phyloP scores from a whole-genome alignment of 2,329 filamentous ascomycete genomes.

The Penicillium italicum region DNA sequence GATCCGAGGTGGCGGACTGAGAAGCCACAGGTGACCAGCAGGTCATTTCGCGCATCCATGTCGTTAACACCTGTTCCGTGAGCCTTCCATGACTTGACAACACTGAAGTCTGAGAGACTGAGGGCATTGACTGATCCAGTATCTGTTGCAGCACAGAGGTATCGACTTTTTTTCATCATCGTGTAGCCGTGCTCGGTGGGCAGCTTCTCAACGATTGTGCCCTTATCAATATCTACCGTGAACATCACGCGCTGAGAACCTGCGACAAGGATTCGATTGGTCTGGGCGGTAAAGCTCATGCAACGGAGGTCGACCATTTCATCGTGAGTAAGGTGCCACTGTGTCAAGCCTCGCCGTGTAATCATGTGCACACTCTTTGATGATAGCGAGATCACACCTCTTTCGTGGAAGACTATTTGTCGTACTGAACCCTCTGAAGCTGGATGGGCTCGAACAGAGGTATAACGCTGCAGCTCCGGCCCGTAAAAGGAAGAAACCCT shows the following conservation, averaged over 20 bases:
- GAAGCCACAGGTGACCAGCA: constrained; percentile 91
- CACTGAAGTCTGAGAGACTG: constrained; percentile 70
- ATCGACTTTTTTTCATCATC: constrained; percentile 82
- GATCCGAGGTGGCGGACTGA: constrained; percentile 75
- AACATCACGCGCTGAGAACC: constrained; percentile 86
- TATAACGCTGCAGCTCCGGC: constrained; percentile 80
- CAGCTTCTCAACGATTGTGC: constrained; percentile 68
- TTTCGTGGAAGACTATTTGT: constrained; percentile 87
- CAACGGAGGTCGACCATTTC: constrained; percentile 85
- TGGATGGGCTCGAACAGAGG: constrained; percentile 78
- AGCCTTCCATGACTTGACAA: constrained; percentile 85
- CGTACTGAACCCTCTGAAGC: constrained; percentile 72
- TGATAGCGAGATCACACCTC: constrained; percentile 82
- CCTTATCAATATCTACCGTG: constrained; percentile 67
- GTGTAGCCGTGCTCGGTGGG: constrained; percentile 74
- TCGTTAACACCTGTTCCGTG: constrained; percentile 87
- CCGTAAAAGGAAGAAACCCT: constrained; percentile 86
- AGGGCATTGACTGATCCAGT: constrained; percentile 81
- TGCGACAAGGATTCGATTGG: constrained; percentile 79
- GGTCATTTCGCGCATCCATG: constrained; percentile 95
- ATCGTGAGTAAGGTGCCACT: constrained; percentile 80
- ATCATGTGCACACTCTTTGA: constrained; percentile 83
- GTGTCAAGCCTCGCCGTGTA: constrained; percentile 71
- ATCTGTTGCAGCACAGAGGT: constrained; percentile 87
- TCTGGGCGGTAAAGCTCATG: constrained; percentile 92